Conservation (phyloP, 495 filamentous ascomycete species). For the Tuber aestivum region DNA sequence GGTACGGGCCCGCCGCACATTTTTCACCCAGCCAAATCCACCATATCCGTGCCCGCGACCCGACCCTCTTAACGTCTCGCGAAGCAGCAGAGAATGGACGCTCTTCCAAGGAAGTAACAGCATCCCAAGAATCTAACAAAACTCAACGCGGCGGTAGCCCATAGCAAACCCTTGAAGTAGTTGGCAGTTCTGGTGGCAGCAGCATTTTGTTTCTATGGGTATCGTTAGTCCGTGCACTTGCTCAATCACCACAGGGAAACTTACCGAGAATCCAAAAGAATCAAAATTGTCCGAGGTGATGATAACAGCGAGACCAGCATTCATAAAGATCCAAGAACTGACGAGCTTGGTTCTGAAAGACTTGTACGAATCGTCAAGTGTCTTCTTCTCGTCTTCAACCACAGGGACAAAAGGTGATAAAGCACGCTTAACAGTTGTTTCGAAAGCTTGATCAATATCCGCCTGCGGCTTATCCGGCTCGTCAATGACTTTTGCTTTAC, state of each 20-base stretch:
- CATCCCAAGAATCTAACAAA: slow-evolving; percentile 85
- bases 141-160: slow-evolving; percentile 77
- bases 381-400: slow-evolving; percentile 68
- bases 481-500: slow-evolving; percentile 83
- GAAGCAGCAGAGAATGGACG: slow-evolving; percentile 93
- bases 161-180: slow-evolving; percentile 91
- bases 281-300: slow-evolving; percentile 83
- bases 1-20: not conserved
- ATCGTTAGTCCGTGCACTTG: slow-evolving; percentile 45
- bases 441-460: slow-evolving; percentile 97
- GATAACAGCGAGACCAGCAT: slow-evolving; percentile 75
- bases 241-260: slow-evolving; percentile 42
- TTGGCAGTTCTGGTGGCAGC: slow-evolving; percentile 67
- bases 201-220: slow-evolving; percentile 34
- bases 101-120: slow-evolving; percentile 87
- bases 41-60: not conserved
- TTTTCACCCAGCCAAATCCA: not conserved
- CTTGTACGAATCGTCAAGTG: slow-evolving; percentile 96
- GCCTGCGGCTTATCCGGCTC: slow-evolving; percentile 95
- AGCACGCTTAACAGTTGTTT: slow-evolving; percentile 91
- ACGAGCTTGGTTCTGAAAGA: slow-evolving; percentile 94
- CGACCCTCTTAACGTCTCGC: slow-evolving; percentile 59
- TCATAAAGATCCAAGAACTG: slow-evolving; percentile 90
- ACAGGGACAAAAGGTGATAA: slow-evolving; percentile 72
- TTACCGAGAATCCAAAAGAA: slow-evolving; percentile 77